Evolutionary conservation across 192 early-diverging fungal species (phyloP), one percentile per base, ranked within the genome.

Genomic region (Linnemannia schmuckeri): DNA sequence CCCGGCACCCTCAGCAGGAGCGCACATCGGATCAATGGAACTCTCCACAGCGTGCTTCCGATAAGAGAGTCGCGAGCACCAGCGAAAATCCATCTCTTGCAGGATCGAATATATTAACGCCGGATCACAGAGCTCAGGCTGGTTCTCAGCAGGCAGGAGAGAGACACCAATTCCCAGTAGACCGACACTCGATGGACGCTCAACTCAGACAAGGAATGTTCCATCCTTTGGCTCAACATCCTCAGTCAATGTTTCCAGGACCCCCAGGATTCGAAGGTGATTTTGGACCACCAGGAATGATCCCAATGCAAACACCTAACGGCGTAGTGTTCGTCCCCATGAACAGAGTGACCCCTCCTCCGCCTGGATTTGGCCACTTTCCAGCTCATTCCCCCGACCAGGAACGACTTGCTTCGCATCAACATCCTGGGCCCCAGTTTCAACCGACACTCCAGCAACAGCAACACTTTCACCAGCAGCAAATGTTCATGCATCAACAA

Each of bases 401-500:
- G 30, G 76, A 33, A 49, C 73, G 76, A 13, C 22, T 57, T 38
- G 30, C 54, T 27, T 68, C 47, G 17, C 68, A 70, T 3, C 83
- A 70, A 54, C 61, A 33, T 18, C 55, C 55, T 57, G 66, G 47
- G 3, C 55, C 72, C 1, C 75, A 61, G 20, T 77, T 77, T 42
- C 74, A 76, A 15, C 13, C 74, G 17, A 63, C 82, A 74, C 37
- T 22, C 70, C 42, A 66, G 54, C 76, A 81, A 20, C 80, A 81
- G 38, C 74, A 75, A 1, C 61, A 54, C 38, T 63, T 75, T 30
- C 61, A 66, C 10, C 81, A 78, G 3, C 82, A 86, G 33, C 84
- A 80, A 20, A 77, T 86, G 75, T 80, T 86, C 35, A 73, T 86
- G 79, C 84, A 81, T 24, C 84, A 86, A 38, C 79, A 79, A 24